Evolutionary conservation across 2,329 filamentous ascomycete genomes (phyloP), one percentile per base, ranked within the genome.

Genomic region (Leptodontidium sp.): DNA sequence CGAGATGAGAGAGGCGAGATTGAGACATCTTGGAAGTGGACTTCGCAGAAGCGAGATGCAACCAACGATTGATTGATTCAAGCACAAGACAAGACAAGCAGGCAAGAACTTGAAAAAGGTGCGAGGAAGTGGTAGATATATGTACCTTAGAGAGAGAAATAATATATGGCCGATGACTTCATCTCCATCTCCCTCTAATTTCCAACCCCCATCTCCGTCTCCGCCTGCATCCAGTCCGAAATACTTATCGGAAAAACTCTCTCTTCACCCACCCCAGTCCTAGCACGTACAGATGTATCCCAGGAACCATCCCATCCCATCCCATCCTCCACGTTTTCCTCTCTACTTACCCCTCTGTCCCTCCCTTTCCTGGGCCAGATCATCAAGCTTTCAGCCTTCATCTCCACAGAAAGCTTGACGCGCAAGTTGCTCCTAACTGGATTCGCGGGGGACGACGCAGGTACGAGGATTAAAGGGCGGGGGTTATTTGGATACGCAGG

Each of bases 1-100:
- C 7, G 29, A 71, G 32, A 43, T 14, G 24, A 9, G 53, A 26
- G 35, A 63, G 21, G 12, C 24, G 26, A 15, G 49, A 53, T 40
- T 32, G 35, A 14, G 45, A 35, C 67, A 69, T 71, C 35, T 55
- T 58, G 32, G 47, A 15, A 3, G 43, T 62, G 38, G 32, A 26
- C 45, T 21, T 40, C 8, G 1, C 7, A 12, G 38, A 12, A 40
- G 8, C 38, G 38, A 40, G 38, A 40, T 40, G 38, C 9, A 12
- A 32, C 29, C 9, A 9, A 35, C 5, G 32, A 35, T 35, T 35
- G 38, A 40, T 40, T 40, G 38, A 40, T 24, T 32, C 43, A 24
- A 53, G 47, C 9, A 63, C 43, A 40, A n/a, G 52, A 43, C 38
- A 26, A 40, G 32, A 26, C 17, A 35, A 24, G 17, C 9, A 65